Conservation (phyloP, 2,329 filamentous ascomycete species). For the Diaporthe batatas region DNA sequence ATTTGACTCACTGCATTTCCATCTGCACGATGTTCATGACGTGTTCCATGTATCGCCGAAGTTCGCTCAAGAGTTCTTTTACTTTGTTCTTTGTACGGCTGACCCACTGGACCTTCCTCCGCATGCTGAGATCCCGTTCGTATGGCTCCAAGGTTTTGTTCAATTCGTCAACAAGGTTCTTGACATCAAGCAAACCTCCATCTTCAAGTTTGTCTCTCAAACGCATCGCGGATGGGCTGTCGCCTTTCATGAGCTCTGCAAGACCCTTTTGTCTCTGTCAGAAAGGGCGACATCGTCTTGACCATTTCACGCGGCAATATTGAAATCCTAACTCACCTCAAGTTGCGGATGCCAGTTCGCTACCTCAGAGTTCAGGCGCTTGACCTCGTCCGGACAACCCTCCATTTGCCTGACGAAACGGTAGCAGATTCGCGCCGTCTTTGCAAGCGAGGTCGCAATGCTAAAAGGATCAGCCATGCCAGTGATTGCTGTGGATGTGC, state of each 20-base stretch:
- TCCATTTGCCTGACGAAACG: neutral
- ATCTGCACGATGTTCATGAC: neutral
- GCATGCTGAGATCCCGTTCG: neutral
- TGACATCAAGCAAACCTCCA: neutral
- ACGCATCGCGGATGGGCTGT: neutral
- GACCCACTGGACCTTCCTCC: neutral
- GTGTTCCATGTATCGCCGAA: neutral
- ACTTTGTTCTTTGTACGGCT: neutral
- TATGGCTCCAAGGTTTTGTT: neutral
- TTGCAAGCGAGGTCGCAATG: neutral
- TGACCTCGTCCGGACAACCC: neutral
- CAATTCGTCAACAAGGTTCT: neutral
- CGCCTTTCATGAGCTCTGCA: neutral
- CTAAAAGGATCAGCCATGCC: constrained; percentile 1
- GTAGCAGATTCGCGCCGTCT: neutral
- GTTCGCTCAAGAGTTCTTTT: neutral
- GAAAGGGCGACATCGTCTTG: too few species aligned
- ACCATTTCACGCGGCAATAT: too few species aligned
- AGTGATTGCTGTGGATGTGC: neutral
- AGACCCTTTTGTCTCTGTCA: neutral
- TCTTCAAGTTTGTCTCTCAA: neutral
- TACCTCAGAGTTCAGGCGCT: neutral
- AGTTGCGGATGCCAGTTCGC: constrained; percentile 7
- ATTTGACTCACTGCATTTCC: neutral
- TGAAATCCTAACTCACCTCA: neutral